phyloP scores from a whole-genome alignment of 257 asterid genomes.

The Solanum arcanum region DNA sequence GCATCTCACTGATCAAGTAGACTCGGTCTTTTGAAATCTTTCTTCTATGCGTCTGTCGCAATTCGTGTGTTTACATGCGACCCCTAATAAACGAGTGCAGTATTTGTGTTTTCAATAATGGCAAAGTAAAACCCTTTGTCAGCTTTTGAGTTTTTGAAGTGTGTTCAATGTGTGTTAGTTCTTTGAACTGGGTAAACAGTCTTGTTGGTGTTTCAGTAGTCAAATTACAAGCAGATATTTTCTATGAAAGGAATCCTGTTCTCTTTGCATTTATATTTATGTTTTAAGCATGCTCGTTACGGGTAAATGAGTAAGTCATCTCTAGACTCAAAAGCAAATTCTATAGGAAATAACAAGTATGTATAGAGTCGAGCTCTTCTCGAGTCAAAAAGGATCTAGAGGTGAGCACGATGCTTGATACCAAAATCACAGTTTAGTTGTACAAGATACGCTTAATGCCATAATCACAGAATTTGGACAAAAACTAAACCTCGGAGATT shows the following conservation, averaged over 20 bases:
- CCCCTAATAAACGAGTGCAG: background rate
- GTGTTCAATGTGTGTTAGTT: background rate
- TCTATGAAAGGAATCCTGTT: background rate
- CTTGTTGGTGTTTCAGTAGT: background rate
- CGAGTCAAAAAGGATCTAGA: background rate
- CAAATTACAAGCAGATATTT: background rate
- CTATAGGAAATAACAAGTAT: background rate
- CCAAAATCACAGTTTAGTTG: background rate
- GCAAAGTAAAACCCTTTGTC: background rate
- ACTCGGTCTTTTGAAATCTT: background rate
- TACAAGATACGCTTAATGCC: background rate
- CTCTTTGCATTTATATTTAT: background rate
- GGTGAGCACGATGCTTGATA: background rate
- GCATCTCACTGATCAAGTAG: conserved; percentile 24
- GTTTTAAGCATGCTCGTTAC: background rate
- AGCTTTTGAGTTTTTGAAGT: background rate
- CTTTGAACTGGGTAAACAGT: background rate
- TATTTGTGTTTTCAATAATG: background rate
- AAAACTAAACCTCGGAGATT: no score
- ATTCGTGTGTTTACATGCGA: background rate
- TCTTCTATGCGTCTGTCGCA: background rate
- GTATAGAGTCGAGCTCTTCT: background rate
- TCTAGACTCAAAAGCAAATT: background rate
- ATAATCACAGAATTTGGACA: background rate
- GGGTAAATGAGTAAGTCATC: background rate